A percentile compares a stretch with the other conserved stretches of the same genome.
These are phyloP conservation scores for Teratosphaeria viscida DNA, from an alignment of 2,329 filamentous ascomycete genomes.

Conservation along the genomic window DNA sequence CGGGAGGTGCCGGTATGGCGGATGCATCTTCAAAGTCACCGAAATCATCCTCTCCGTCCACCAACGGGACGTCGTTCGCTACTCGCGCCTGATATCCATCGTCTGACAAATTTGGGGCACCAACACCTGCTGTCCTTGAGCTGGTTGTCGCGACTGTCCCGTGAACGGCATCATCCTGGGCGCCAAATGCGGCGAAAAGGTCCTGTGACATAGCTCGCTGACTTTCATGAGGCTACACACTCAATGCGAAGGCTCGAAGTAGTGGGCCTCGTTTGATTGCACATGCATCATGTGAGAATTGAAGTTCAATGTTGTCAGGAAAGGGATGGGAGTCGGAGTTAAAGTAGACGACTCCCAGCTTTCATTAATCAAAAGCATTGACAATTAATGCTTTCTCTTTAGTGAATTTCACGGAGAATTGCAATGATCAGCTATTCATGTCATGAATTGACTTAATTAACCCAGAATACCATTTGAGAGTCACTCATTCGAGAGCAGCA, in stretches of 20 bases:
- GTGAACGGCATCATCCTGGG: conserved; percentile 3
- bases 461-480: too few relatives aligned
- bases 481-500: too few relatives aligned
- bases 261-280: too few relatives aligned
- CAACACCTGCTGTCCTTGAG: not conserved
- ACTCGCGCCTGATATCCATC: not conserved
- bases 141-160: conserved; percentile 1
- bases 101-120: not conserved
- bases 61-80: conserved; percentile 1
- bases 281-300: too few relatives aligned
- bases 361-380: too few relatives aligned
- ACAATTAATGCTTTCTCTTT: too few relatives aligned
- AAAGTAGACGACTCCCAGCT: too few relatives aligned
- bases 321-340: not conserved
- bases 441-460: too few relatives aligned
- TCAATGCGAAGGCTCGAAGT: not conserved
- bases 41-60: conserved; percentile 41
- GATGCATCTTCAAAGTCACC: conserved; percentile 42
- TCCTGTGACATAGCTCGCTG: conserved; percentile 40
- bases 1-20: not conserved
- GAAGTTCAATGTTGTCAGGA: not conserved
- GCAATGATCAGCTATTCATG: too few relatives aligned
- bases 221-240: not conserved
- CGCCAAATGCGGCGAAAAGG: conserved; percentile 42
- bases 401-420: too few relatives aligned